phyloP scores from a whole-genome alignment of 345 rosid species.

The Citropsis articulata region DNA sequence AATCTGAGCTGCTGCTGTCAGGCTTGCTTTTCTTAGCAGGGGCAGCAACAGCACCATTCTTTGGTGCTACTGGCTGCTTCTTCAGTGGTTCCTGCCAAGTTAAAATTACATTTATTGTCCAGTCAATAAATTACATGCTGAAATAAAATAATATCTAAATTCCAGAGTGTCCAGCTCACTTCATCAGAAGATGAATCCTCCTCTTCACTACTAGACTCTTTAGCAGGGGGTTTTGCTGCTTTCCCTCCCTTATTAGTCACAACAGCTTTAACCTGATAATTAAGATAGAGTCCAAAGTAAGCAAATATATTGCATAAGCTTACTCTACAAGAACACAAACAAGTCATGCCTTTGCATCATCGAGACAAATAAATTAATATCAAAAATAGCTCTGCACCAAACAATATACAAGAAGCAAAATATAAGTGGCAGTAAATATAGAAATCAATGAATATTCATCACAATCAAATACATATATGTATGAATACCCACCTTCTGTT shows the following conservation, averaged over 20 bases:
- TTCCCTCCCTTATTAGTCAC: slow-evolving; percentile 14
- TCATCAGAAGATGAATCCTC: slow-evolving; percentile 35
- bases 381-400: too few species aligned
- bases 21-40: slow-evolving; percentile 29
- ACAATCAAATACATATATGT: not conserved
- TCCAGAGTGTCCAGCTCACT: slow-evolving; percentile 13
- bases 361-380: not conserved
- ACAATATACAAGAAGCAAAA: not conserved
- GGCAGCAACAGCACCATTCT: slow-evolving; percentile 26
- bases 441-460: not conserved
- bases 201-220: slow-evolving; percentile 36
- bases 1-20: slow-evolving; percentile 30
- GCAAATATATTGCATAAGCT: not conserved
- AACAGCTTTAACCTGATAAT: slow-evolving; percentile 23
- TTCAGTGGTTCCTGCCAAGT: slow-evolving; percentile 10
- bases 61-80: slow-evolving; percentile 28
- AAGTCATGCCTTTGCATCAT: not conserved
- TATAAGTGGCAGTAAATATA: too few species aligned
- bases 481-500: slow-evolving; percentile 14
- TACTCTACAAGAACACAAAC: not conserved
- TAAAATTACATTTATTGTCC: not conserved
- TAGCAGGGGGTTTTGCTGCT: slow-evolving; percentile 29
- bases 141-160: not conserved
- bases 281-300: not conserved
- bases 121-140: not conserved